These are phyloP conservation scores for Thielaviopsis ethacetica DNA, from an alignment of 2,329 filamentous ascomycete species.

Conservation along the genomic window DNA sequence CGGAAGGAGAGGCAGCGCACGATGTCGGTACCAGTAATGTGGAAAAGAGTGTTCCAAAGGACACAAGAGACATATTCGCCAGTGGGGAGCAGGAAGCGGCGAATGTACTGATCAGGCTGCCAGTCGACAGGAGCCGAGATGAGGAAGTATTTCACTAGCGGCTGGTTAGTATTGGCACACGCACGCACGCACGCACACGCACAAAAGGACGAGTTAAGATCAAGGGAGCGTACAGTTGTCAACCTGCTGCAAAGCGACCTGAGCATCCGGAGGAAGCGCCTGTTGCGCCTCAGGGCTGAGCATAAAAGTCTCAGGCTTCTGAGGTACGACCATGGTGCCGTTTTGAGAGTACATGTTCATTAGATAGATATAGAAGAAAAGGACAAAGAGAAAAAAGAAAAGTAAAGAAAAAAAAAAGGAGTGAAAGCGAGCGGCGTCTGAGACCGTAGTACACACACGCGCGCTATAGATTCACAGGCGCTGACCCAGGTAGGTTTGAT, in stretches of 20 bases:
- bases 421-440: background rate
- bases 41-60: slow-evolving; percentile 97
- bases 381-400: slow-evolving; percentile 3
- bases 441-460: background rate
- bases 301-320: slow-evolving; percentile 98
- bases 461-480: background rate
- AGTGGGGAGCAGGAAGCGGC: slow-evolving; percentile 84
- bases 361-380: background rate
- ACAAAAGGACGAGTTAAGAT: background rate
- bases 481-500: no score
- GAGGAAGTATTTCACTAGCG: slow-evolving; percentile 92
- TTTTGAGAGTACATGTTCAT: slow-evolving; percentile 62
- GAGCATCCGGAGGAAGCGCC: slow-evolving; percentile 85
- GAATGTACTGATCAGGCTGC: slow-evolving; percentile 91
- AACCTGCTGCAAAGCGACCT: slow-evolving; percentile 94
- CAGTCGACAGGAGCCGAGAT: slow-evolving; percentile 97
- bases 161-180: slow-evolving; percentile 11
- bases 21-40: slow-evolving; percentile 97
- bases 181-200: no score
- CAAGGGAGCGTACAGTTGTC: slow-evolving; percentile 57
- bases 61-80: slow-evolving; percentile 99
- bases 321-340: slow-evolving; percentile 73
- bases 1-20: slow-evolving; percentile 94
- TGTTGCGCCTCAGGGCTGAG: slow-evolving; percentile 94
- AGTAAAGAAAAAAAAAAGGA: background rate